Evolutionary conservation across 192 early-diverging fungal genomes (phyloP), one percentile per base, ranked within the genome.

Genomic region (Dissophora globulifera): DNA sequence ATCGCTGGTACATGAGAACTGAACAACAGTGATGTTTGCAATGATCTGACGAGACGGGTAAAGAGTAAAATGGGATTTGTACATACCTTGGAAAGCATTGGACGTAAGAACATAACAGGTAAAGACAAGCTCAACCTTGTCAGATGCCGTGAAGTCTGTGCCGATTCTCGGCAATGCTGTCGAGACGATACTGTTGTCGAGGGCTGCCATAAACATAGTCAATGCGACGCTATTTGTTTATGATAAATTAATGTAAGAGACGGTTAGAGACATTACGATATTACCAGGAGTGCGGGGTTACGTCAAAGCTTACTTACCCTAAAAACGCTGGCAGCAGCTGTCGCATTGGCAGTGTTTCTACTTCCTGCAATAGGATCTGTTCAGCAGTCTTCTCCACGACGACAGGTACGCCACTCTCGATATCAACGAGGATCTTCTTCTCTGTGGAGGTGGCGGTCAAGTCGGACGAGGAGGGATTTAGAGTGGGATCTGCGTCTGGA

Each of bases 131-230:
- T 76, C 72, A 10, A 67, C 64, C 31, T 76, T 60, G 42, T 76
- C 67, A 40, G 72, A 76, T 23, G 63, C 57, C 31, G 16, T 30
- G 35, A 76, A 76, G 16, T 76, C 51, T 10, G 72, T 67, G 42
- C 72, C 80, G 31, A 91, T 91, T 13, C 40, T 81, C 0, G 89
- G 88, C 50, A 91, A 78, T 54, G 85, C 83, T 3, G 85, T 89
- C 9, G 84, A 74, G 29, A 91, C 85, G 25, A 91, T 89, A 12
- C 86, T 88, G 49, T 81, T 82, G 74, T 90, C 89, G 4, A 88
- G 58, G 0, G 84, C 81, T 13, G 84, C 83, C 62, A 89, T 80
- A 33, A 91, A 87, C 74, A 88, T 80, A 0, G 84, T 82, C 47
- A 91, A 58, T 50, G 62, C 70, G 26, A 75, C 56, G 32, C 62